Evolutionary conservation across 768 basidiomycete genomes (phyloP).

Genomic region (Mycena latifolia): DNA sequence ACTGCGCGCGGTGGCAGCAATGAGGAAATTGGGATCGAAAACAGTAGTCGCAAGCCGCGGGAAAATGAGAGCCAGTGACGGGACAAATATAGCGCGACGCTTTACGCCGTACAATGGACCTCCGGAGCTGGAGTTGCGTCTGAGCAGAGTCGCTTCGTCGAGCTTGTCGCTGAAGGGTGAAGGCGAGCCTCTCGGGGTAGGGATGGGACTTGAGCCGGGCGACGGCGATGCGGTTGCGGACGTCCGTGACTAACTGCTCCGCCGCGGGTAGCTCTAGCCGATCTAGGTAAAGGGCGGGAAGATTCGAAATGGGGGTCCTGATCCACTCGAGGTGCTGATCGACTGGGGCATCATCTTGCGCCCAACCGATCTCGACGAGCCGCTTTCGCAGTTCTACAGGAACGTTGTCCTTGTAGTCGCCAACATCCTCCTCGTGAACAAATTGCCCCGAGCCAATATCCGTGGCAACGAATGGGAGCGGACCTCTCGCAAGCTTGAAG

Average conservation of each 20-base stretch:
- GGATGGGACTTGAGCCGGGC: constrained; percentile 47
- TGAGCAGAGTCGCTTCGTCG: constrained; percentile 54
- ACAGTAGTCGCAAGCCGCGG: constrained; percentile 65
- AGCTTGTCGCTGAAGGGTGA: constrained; percentile 39
- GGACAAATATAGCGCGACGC: constrained; percentile 76
- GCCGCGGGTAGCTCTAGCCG: constrained; percentile 53
- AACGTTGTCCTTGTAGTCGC: constrained; percentile 64
- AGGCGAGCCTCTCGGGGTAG: constrained; percentile 46
- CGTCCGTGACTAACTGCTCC: constrained; percentile 35
- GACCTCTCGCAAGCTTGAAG: constrained; percentile 78
- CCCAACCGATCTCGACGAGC: constrained; percentile 83
- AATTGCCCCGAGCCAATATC: constrained; percentile 78
- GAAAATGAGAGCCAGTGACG: constrained; percentile 67
- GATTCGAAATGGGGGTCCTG: constrained; percentile 73
- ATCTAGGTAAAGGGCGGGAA: constrained; percentile 70
- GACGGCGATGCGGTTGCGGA: constrained; percentile 36
- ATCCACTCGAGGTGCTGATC: constrained; percentile 72
- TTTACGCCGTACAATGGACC: constrained; percentile 61
- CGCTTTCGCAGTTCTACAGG: constrained; percentile 75
- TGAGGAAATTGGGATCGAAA: constrained; percentile 63
- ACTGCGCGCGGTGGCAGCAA: constrained; percentile 69
- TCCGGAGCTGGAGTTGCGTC: constrained; percentile 70
- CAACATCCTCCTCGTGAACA: constrained; percentile 64
- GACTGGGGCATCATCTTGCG: constrained; percentile 64
- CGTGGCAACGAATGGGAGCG: constrained; percentile 80